Base-by-base conservation (phyloP, 208 protist species). In the Leishmania mexicana region DNA sequence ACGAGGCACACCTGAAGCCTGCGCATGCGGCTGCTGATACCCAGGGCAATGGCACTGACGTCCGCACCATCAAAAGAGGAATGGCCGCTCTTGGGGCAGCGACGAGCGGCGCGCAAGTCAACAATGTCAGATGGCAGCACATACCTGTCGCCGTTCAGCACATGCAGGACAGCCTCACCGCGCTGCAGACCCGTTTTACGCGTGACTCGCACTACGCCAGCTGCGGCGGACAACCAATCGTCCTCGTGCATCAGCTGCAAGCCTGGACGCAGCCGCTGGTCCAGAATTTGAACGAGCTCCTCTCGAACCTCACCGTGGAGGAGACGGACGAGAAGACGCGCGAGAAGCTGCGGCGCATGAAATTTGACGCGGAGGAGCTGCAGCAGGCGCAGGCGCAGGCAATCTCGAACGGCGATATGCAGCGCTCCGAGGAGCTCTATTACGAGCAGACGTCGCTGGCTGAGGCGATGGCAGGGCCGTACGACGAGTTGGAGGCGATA, bases 321-420 rank as follows among this genome's bases (percentile, higher is more conserved):
- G 75, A 73, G 7, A 71, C 88, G 1, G 87, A 79, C n/a, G 88
- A 95, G 49, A 83, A 79, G n/a, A 81, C 77, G 54, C 87, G 88
- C 10, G 94, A 97, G 78, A 83, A 91, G 64, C 83, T 96, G 67
- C 88, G 88, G 11, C 94, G 94, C 73, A 86, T 92, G 31, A 74
- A 81, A 28, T 97, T 97, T 71, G 93, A 96, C 70, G 85, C 90
- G 3, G 87, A 96, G 54, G 91, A 94, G 84, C 87, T 93, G 57
- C 87, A 91, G 80, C 91, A 93, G 65, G 88, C 89, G 53, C 94
- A 97, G 81, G 85, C 92, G 79, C 81, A 94, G 60, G 94, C 94
- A 60, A 92, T 96, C 57, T 82, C 81, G 2, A 89, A 92, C 78
- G 94, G 94, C 40, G 93, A 97, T 68, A 97, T 97, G 94, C 85